A percentile compares a stretch with the other conserved stretches of the same genome.
Evolutionary conservation across 2,329 filamentous ascomycete species (phyloP).

Genomic region (Calonectria crousiana): DNA sequence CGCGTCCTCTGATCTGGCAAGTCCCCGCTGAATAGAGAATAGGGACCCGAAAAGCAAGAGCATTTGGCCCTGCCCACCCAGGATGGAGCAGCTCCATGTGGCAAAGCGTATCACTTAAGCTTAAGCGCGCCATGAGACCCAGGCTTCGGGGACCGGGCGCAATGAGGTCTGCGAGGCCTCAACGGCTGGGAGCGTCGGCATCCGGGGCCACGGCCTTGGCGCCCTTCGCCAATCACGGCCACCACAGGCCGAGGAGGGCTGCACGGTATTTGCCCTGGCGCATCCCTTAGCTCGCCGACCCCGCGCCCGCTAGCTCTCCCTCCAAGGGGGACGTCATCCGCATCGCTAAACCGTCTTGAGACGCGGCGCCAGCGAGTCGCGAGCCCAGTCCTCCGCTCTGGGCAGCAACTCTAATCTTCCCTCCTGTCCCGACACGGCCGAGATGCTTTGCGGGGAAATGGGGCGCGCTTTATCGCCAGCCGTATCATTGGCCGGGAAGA

Average conservation of each 20-base stretch:
- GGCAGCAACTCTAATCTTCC: not conserved
- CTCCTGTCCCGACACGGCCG: not conserved
- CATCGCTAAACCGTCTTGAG: not conserved
- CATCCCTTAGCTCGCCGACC: not conserved
- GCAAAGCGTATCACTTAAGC: not conserved
- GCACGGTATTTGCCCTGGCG: not conserved
- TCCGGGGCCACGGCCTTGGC: not conserved
- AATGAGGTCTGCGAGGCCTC: not conserved
- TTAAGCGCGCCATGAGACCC: not conserved
- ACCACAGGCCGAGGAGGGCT: not conserved
- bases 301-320: not conserved
- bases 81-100: not conserved
- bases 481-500: not conserved
- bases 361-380: not conserved
- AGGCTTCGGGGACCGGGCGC: not conserved
- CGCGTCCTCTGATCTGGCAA: not conserved
- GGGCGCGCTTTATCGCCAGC: not conserved
- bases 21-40: not conserved
- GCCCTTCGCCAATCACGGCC: not conserved
- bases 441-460: conserved; percentile 8
- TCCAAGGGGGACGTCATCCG: not conserved
- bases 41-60: not conserved
- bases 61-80: not conserved
- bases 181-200: conserved; percentile 1
- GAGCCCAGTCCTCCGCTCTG: not conserved